Evolutionary conservation across 148 eudicot species (phyloP), one percentile per base, ranked within the genome.

Genomic region (Fagopyrum homotropicum): DNA sequence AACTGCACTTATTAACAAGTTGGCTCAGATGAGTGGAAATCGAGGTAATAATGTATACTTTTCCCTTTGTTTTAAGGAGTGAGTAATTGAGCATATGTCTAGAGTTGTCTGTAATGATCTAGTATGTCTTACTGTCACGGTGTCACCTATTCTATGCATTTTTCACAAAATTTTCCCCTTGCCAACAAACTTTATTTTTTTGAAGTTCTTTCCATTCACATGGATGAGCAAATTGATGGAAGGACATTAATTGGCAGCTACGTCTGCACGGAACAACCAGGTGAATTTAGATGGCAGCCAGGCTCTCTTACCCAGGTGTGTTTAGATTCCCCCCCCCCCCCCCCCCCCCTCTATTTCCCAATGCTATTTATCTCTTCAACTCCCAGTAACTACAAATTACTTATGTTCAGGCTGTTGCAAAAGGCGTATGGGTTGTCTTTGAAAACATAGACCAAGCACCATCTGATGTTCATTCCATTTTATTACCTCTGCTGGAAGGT

Each of bases 261-360:
- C 82, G 99, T 95, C 73, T 95, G 94, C 78, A 83, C 98, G 5
- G 97, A 95, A 75, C 85, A 85, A 79, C 99, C 98, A 75, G 99
- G 99, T 75, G 99, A 95, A 85, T 95, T 95, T 77, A 89, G 97
- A 76, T 95, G 99, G 99, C 99, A 92, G 81, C 97, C 98, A 74
- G 99, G 98, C 78, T 92, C 97, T 73, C 93, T 95, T 63, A 90
- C 97, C 60, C 98, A 95, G 97, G 98, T 95, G 63, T 73, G 78
- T 72, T 71, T 64, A 2, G 46, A 6, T 2, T 1, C 2, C 35
- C 35, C 35, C 35, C 2, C 35, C 35, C 35, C 35, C 2, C 57
- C 7, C 22, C 46, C 35, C 46, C 68, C 47, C 29, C 12, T 35
- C n/a, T n/a, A n/a, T 50, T 26, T 61, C 30, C 22, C 75, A 10